phyloP scores from a whole-genome alignment of 805 yeast genomes.

The Wickerhamiella occidentalis region DNA sequence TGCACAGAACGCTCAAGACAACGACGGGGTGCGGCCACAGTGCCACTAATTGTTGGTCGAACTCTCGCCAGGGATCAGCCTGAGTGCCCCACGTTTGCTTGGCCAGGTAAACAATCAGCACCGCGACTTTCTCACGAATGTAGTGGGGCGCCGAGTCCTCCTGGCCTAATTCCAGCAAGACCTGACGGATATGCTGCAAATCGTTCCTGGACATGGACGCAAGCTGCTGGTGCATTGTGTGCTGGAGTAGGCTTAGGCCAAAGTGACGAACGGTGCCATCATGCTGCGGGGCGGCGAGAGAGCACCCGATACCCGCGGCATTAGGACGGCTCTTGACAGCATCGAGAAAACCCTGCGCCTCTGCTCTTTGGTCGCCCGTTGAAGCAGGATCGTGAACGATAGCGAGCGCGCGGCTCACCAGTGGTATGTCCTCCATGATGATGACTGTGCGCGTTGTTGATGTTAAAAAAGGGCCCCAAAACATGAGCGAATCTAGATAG shows the following conservation, averaged over 20 bases:
- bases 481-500: no score
- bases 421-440: conserved; percentile 24
- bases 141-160: conserved; percentile 70
- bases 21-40: conserved; percentile 59
- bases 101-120: conserved; percentile 81
- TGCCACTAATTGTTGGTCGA: conserved; percentile 66
- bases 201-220: conserved; percentile 46
- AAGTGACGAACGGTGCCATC: conserved; percentile 74
- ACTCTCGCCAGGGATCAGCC: conserved; percentile 58
- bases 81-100: conserved; percentile 79
- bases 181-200: conserved; percentile 56
- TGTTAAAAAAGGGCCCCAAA: no score
- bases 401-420: conserved; percentile 66
- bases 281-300: conserved; percentile 55
- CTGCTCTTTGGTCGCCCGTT: conserved; percentile 31
- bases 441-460: not conserved
- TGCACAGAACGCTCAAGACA: conserved; percentile 63
- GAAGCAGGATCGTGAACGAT: conserved; percentile 28
- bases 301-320: conserved; percentile 88
- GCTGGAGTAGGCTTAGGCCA: conserved; percentile 70
- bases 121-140: conserved; percentile 78
- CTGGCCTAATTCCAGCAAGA: conserved; percentile 71
- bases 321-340: conserved; percentile 63
- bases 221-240: conserved; percentile 48
- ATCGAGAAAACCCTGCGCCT: conserved; percentile 59